Evolutionary conservation across 2,329 filamentous ascomycete genomes (phyloP), one percentile per base, ranked within the genome.

Genomic region (Alternaria rosae): DNA sequence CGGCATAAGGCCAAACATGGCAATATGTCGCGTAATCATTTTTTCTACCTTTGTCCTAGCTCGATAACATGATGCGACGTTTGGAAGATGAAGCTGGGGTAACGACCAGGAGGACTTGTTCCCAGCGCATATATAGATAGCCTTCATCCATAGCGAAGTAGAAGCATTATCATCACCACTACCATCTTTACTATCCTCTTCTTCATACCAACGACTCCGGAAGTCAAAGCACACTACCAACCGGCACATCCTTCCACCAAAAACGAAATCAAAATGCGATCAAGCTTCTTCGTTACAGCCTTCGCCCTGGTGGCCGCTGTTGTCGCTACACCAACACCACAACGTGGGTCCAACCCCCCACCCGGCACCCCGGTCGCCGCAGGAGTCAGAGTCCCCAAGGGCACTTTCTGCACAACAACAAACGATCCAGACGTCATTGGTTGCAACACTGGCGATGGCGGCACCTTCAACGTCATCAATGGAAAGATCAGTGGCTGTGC

Each of bases 401-500:
- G 43, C 0, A 51, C 54, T 42, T 38, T 21, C 28, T 57, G 54
- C 32, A 57, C 43, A 25, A 41, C 30, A 25, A 32, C 54, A 25
- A 38, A 28, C 15, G 32, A 23, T 17, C n/a, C 28, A 20, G 30
- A 45, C 15, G 32, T 57, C 3, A 28, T 57, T 20, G 54, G 54
- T 13, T 57, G 54, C 43, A 50, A 57, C 28, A 57, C 43, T 13
- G 54, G 54, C 13, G 54, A 57, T 43, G 43, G 54, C 30, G 43
- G 54, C 0, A 57, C 44, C 8, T 43, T 50, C 10, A 57, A 57
- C 15, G 48, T 50, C n/a, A 26, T 57, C 5, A 41, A 57, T 25
- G 43, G 43, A 4, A 47, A 47, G 20, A 23, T 47, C 3, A 47
- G 43, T 47, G 43, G 43, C 11, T 47, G 43, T 47, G 43, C 43